Evolutionary conservation across 805 yeast genomes (phyloP).

Genomic region (Yamadazyma sp.): DNA sequence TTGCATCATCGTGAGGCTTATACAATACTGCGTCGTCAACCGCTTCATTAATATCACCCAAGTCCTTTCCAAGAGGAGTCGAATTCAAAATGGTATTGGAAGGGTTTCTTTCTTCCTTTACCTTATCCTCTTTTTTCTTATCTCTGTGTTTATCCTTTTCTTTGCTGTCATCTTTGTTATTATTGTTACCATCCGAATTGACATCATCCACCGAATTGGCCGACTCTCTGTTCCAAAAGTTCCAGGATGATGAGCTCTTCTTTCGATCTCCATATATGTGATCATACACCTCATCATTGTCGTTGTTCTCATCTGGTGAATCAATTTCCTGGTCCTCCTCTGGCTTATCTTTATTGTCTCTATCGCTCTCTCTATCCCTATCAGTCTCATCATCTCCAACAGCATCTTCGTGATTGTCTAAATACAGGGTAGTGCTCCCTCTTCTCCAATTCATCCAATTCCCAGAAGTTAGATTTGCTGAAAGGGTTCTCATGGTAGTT

Average conservation of each 20-base stretch:
- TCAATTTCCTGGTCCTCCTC: slow-evolving; percentile 24
- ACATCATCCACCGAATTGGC: slow-evolving; percentile 1
- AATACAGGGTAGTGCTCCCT: background rate
- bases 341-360: slow-evolving; percentile 17
- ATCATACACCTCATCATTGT: slow-evolving; percentile 37
- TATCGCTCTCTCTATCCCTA: slow-evolving; percentile 22
- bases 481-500: slow-evolving; percentile 10
- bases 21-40: slow-evolving; percentile 45
- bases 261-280: slow-evolving; percentile 25
- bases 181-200: slow-evolving; percentile 10
- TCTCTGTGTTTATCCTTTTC: slow-evolving; percentile 4
- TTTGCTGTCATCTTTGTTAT: slow-evolving; percentile 11
- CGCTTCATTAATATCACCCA: background rate
- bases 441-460: slow-evolving; percentile 17
- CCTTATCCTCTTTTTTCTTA: slow-evolving; percentile 13
- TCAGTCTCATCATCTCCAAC: slow-evolving; percentile 14
- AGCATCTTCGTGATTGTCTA: slow-evolving; percentile 18
- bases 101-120: slow-evolving; percentile 11
- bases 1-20: slow-evolving; percentile 41
- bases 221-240: slow-evolving; percentile 31
- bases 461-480: slow-evolving; percentile 13
- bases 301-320: slow-evolving; percentile 25
- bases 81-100: slow-evolving; percentile 30
- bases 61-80: slow-evolving; percentile 24
- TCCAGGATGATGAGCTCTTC: slow-evolving; percentile 29